Base-by-base conservation (phyloP, 1,284 basidiomycete genomes). In the Sanghuangporus sanghuang region DNA sequence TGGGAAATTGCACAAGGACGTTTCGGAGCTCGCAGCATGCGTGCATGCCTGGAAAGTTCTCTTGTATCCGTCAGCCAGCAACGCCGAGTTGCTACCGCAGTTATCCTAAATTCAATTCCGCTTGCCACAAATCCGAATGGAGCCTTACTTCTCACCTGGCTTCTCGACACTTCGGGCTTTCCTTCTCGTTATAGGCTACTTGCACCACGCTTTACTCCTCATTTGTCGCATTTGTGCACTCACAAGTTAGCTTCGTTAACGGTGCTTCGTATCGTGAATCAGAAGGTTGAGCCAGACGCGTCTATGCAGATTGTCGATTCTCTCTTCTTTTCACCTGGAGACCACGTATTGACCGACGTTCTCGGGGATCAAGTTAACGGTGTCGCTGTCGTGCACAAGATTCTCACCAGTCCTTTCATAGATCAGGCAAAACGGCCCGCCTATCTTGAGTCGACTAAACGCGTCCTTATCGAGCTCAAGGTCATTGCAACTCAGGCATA, bases 81-180 rank as follows among this genome's bases (percentile, higher is more conserved):
- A 77, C 96, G 97, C 73, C 92, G 96, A 50, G 91, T 98, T 66
- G 96, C 96, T 5, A 92, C 95, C 1, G 92, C 95, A 11, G 83
- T 99, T 73, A 92, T 99, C 67, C 83, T 99, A 70, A 98, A 99
- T 78, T 97, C 96, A 6, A 98, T 99, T 64, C 96, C 96, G 12
- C 82, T 99, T 64, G 95, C 96, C 4, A 99, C 96, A 38, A 98
- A 97, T 73, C 93, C 95, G 11, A 99, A 99, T 71, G 97, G 97
- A 55, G 93, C 96, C 0, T 79, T 99, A 62, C 79, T 99, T 58
- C 79, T 99, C 58, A 98, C 96, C 2, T 99, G 97, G 97, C 82
- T 99, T 36, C 84, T 99, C 64, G 97, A 99, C 72, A 91, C 93
- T 0, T 96, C 95, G 49, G 87, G 86, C 67, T 90, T 99, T 76